These are phyloP conservation scores for Neonectria punicea DNA, from an alignment of 2,329 filamentous ascomycete genomes.

Conservation along the genomic window DNA sequence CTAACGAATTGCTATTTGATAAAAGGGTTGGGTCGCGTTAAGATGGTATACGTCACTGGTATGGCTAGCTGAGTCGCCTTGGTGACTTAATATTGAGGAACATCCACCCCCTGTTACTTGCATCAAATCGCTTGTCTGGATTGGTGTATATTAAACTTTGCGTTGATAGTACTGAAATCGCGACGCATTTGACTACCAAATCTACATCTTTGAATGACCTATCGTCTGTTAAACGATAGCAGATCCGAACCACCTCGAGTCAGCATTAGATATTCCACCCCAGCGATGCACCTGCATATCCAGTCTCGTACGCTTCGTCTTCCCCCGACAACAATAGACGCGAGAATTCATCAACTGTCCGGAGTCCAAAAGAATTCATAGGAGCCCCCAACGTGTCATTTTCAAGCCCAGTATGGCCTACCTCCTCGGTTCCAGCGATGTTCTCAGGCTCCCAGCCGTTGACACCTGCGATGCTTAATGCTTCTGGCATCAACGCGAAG, in stretches of 20 bases:
- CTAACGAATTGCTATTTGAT: neutral
- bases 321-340: neutral
- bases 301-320: neutral
- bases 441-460: neutral
- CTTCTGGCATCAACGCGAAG: neutral
- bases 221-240: neutral
- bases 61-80: constrained; percentile 1
- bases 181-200: no score
- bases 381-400: neutral
- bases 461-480: neutral
- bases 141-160: no score
- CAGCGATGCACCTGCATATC: neutral
- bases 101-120: constrained; percentile 4
- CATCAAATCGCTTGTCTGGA: neutral
- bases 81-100: no score
- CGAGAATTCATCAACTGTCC: neutral
- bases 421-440: neutral
- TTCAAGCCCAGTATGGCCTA: neutral
- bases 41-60: neutral
- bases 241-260: neutral
- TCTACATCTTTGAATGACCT: no score
- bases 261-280: neutral
- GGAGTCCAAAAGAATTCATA: neutral
- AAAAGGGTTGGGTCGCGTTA: neutral
- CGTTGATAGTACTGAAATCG: neutral